A percentile compares a stretch with the other conserved stretches of the same genome.
Conservation (phyloP, 805 yeast species). For the Limtongia smithiae region DNA sequence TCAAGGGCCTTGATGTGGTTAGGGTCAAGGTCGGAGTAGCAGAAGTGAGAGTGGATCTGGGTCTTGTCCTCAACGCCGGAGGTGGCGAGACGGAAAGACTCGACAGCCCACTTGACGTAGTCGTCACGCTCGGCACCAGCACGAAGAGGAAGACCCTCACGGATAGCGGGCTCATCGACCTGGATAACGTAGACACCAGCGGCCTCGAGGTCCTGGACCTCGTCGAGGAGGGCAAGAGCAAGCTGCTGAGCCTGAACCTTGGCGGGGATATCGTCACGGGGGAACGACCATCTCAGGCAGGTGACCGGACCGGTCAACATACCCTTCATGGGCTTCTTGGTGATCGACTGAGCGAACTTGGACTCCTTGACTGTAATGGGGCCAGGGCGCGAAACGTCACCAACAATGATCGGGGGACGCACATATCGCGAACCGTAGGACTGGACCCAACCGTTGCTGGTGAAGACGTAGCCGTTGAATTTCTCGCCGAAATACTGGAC, state of each 20-base stretch:
- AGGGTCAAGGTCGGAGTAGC: conserved; percentile 99
- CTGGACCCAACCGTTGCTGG: conserved; percentile 99
- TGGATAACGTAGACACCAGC: conserved; percentile 98
- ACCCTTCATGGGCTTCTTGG: conserved; percentile 97
- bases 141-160: conserved; percentile 99
- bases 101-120: conserved; percentile 98
- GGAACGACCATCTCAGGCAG: conserved; percentile 99
- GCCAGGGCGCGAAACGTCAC: conserved; percentile 97
- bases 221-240: conserved; percentile 96
- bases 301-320: conserved; percentile 99
- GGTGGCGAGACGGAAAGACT: conserved; percentile 98
- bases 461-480: conserved; percentile 96
- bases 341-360: conserved; percentile 95
- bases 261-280: conserved; percentile 95
- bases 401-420: conserved; percentile 98
- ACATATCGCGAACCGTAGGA: conserved; percentile 99
- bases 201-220: conserved; percentile 95
- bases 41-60: conserved; percentile 99
- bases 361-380: conserved; percentile 99
- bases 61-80: conserved; percentile 94
- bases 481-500: conserved; percentile 99
- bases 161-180: conserved; percentile 99
- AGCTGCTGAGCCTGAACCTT: conserved; percentile 93
- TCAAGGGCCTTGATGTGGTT: conserved; percentile 99
- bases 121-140: conserved; percentile 95